Percentiles rank a stretch among this genome's conserved stretches.
These are phyloP conservation scores for Ogataea methylovora DNA, from an alignment of 805 yeast genomes.

Conservation along the genomic window DNA sequence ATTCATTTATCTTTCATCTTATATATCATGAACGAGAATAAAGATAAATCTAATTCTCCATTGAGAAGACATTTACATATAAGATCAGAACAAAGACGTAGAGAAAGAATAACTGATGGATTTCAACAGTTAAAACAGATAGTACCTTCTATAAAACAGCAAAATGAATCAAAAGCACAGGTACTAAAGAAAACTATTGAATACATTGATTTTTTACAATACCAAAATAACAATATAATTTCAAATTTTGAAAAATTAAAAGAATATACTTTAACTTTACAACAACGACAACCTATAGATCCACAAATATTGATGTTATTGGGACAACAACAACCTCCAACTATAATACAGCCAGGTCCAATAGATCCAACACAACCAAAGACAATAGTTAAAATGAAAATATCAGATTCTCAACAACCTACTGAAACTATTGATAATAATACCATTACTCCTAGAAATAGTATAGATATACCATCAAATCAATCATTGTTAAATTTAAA, in stretches of 20 bases:
- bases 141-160: slow-evolving; percentile 32
- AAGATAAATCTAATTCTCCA: slow-evolving; percentile 4
- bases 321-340: background rate
- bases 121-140: slow-evolving; percentile 29
- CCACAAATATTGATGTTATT: background rate
- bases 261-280: slow-evolving; percentile 13
- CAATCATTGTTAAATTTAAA: too few species aligned
- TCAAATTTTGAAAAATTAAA: slow-evolving; percentile 12
- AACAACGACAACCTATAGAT: slow-evolving; percentile 7
- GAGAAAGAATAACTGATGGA: slow-evolving; percentile 40
- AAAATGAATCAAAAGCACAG: slow-evolving; percentile 38
- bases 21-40: too few species aligned
- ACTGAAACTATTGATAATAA: too few species aligned
- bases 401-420: slow-evolving; percentile 4
- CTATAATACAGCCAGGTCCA: background rate
- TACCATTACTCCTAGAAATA: too few species aligned
- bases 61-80: slow-evolving; percentile 31
- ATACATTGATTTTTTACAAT: slow-evolving; percentile 31
- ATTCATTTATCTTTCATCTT: too few species aligned
- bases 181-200: slow-evolving; percentile 34
- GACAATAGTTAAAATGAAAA: too few species aligned
- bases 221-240: slow-evolving; percentile 16
- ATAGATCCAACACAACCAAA: slow-evolving; percentile 8
- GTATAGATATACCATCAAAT: too few species aligned
- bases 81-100: slow-evolving; percentile 36